Evolutionary conservation across 805 yeast genomes (phyloP), one percentile per base, ranked within the genome.

Genomic region (Yamadazyma sp.): DNA sequence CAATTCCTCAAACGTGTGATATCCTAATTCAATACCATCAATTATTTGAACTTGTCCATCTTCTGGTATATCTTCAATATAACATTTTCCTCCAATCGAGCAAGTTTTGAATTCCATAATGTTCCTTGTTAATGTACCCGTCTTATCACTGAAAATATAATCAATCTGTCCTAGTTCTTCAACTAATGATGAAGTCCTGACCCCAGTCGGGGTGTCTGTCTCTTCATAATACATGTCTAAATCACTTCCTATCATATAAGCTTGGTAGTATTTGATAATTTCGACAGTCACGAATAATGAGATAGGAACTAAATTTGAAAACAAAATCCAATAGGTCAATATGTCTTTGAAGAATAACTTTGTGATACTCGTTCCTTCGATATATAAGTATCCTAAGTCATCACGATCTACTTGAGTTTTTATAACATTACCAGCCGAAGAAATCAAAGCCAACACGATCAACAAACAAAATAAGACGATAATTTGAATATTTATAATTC

Each of bases 91-190:
- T 2, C 88, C 97, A 53, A 93, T 87, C 0, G 96, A 77, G 50
- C 96, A 88, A 7, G 93, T 79, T 56, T 86, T 88, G 63, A 86
- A 93, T 60, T 88, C 98, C 99, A 93, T 93, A 36, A 93, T 82
- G 54, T 93, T 93, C 60, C 97, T 68, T 0, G 99, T 93, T 40
- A 93, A 69, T 0, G 99, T 93, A 20, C 99, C 99, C 0, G 99
- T 93, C 56, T 93, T 93, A 60, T 93, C 99, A 58, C 96, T 86
- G 63, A 93, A 93, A 15, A 93, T 85, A 54, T 88, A 89, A 55
- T 91, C 94, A 51, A 93, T 89, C 58, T 93, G 99, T 18, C 99
- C 99, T 45, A 93, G 69, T 50, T 93, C 98, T 60, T 93, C 99
- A 5, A 93, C 98, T 48, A 93, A 71, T 10, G 96, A 84, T 1